Conservation (phyloP, 1,284 basidiomycete genomes). For the Ceratobasidium sp. region DNA sequence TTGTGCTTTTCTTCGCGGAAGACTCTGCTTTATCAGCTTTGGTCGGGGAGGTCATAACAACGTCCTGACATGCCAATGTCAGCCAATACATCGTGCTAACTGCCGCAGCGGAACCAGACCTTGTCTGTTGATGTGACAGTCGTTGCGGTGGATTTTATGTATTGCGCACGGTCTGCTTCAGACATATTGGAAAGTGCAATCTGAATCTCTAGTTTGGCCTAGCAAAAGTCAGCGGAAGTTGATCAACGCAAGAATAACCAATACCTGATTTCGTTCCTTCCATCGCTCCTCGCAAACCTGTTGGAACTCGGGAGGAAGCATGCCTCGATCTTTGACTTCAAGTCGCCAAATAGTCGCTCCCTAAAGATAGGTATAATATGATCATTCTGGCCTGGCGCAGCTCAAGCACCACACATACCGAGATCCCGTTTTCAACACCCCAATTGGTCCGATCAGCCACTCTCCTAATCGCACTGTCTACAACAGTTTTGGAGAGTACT, state of each 20-base stretch:
- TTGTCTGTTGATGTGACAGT: constrained; percentile 29
- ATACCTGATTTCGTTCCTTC: constrained; percentile 75
- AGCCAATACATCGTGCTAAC: neutral
- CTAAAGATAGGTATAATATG: constrained; percentile 46
- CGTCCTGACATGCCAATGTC: constrained; percentile 19
- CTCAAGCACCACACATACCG: constrained; percentile 68
- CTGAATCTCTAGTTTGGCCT: constrained; percentile 74
- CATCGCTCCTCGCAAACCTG: constrained; percentile 68
- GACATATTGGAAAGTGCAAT: constrained; percentile 68
- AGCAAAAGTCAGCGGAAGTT: constrained; percentile 41
- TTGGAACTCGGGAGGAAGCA: constrained; percentile 66
- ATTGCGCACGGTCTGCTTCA: constrained; percentile 60
- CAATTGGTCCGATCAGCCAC: constrained; percentile 79
- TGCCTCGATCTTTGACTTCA: constrained; percentile 78
- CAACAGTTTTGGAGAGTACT: constrained; percentile 53
- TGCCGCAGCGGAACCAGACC: neutral
- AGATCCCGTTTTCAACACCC: constrained; percentile 68
- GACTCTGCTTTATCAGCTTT: constrained; percentile 36
- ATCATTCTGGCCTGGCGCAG: constrained; percentile 51
- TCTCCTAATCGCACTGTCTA: constrained; percentile 73
- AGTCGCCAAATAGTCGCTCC: constrained; percentile 84
- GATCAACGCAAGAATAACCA: constrained; percentile 50
- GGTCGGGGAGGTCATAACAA: constrained; percentile 32
- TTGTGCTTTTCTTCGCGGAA: constrained; percentile 34
- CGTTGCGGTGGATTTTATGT: constrained; percentile 26